Percentiles rank a stretch among this genome's conserved stretches.
These are phyloP conservation scores for Brassica cretica DNA, from an alignment of 345 rosid species.

Conservation along the genomic window DNA sequence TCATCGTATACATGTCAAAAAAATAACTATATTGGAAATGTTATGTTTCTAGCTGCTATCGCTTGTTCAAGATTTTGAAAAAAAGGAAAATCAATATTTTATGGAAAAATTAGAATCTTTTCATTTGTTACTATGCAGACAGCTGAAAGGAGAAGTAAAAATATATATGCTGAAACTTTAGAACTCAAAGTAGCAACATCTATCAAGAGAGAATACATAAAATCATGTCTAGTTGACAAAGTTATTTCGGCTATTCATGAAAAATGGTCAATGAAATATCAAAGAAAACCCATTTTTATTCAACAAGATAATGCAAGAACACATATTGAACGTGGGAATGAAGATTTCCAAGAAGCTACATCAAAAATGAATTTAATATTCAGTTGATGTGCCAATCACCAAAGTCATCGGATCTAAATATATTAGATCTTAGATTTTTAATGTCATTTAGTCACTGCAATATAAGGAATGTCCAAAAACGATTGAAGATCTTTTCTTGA, in stretches of 20 bases:
- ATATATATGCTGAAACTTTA: no score
- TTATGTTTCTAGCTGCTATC: not conserved
- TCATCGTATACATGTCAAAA: no score
- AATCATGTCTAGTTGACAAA: not conserved
- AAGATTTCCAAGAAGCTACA: not conserved
- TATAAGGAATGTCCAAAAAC: not conserved
- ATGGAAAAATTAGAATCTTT: not conserved
- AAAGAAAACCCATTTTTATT: not conserved
- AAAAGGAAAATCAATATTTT: no score
- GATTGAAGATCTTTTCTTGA: not conserved
- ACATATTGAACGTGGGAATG: not conserved
- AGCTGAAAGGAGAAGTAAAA: not conserved
- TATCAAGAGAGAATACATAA: not conserved
- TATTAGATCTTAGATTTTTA: not conserved
- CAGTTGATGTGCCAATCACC: not conserved
- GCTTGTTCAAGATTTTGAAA: not conserved
- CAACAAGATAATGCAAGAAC: not conserved
- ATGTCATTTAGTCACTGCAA: not conserved
- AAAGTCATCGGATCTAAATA: not conserved
- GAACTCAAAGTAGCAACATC: not conserved
- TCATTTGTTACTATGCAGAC: not conserved
- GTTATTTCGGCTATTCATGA: not conserved
- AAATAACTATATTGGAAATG: not conserved
- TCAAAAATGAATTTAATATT: not conserved
- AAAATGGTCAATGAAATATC: not conserved